Evolutionary conservation across 257 asterid species (phyloP), one percentile per base, ranked within the genome.

Genomic region (Leonotis leonurus): DNA sequence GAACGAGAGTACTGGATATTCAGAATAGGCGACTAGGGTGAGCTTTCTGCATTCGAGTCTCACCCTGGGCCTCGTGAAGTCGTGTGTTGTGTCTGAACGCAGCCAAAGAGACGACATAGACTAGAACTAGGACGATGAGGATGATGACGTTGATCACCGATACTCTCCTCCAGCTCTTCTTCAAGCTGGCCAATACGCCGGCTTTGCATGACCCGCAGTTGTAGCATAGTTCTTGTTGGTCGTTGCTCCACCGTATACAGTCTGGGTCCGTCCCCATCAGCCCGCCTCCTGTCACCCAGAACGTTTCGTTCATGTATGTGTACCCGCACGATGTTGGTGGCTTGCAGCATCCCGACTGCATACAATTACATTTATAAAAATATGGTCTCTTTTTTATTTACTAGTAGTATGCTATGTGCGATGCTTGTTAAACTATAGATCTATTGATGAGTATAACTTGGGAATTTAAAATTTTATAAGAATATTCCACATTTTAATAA

Each of bases 291-390:
- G 56, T 13, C 5, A 0, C 56, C 98, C 98, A 88, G 8, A 65
- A 3, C 1, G 95, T 88, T 76, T 86, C 96, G 56, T 88, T 91
- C 18, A 70, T 48, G 75, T 84, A 88, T 3, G 44, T 56, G 17
- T 69, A 84, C 5, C 88, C 95, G 57, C 98, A 91, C 5, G 78
- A 80, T 11, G 95, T 82, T 0, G 93, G 98, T 12, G 98, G 95
- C 72, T 91, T 91, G 85, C 98, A 91, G 37, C 98, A 91, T 65
- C 98, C 96, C 0, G 96, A 91, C 98, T 90, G n/a, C n/a, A n/a
- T n/a, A 60, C 68, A 36, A 14, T 50, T 2, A n/a, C n/a, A n/a
- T n/a, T n/a, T n/a, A n/a, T n/a, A n/a, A n/a, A n/a, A n/a, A n/a
- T n/a, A n/a, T n/a, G n/a, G n/a, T n/a, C n/a, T n/a, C n/a, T n/a